These are phyloP conservation scores for Solanum infundibuliforme DNA, from an alignment of 257 asterid genomes.

Conservation along the genomic window DNA sequence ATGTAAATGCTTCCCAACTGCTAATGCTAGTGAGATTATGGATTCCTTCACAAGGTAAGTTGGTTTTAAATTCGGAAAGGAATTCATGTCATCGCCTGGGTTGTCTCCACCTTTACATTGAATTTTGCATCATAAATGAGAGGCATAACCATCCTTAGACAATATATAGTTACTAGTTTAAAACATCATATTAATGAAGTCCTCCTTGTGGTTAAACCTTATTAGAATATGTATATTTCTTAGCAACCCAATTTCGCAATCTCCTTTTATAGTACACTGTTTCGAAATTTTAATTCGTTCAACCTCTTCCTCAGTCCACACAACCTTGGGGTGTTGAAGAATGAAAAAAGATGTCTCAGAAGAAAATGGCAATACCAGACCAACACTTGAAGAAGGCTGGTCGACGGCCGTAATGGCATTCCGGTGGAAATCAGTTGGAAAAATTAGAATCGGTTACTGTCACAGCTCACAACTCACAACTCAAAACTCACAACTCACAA, in stretches of 20 bases:
- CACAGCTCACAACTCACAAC: background rate
- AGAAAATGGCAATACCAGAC: background rate
- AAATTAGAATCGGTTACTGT: too few species aligned
- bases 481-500: too few species aligned
- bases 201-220: background rate
- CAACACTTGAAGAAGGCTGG: background rate
- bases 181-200: background rate
- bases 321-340: background rate
- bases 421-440: too few species aligned
- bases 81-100: background rate
- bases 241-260: background rate
- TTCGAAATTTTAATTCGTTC: background rate
- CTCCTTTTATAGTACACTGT: background rate
- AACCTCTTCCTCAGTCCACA: background rate
- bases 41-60: background rate
- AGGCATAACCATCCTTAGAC: background rate
- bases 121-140: background rate
- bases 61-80: background rate
- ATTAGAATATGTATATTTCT: background rate
- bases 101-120: background rate
- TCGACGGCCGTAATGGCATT: too few species aligned
- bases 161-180: background rate
- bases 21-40: background rate
- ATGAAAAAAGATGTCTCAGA: background rate
- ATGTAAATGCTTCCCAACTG: background rate